A percentile compares a stretch with the other conserved stretches of the same genome.
Conservation (phyloP, 2,329 filamentous ascomycete species). For the Paraphoma sp. region DNA sequence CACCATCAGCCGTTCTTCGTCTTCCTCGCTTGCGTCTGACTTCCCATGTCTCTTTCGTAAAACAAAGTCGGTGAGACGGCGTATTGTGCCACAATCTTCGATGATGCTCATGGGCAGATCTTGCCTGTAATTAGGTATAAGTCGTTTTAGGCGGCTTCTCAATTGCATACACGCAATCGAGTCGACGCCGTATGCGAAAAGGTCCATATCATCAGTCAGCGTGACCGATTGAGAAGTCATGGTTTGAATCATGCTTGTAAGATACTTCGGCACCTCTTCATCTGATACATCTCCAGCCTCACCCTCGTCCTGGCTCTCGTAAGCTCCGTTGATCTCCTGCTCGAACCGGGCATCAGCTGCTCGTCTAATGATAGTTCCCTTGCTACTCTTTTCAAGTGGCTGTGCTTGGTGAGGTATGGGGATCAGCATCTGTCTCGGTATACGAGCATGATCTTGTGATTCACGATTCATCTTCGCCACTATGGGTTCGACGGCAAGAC, state of each 20-base stretch:
- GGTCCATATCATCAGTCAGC: conserved; percentile 53
- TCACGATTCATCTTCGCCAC: conserved; percentile 58
- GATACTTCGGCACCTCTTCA: conserved; percentile 29
- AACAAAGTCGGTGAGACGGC: conserved; percentile 49
- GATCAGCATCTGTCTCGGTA: conserved; percentile 60
- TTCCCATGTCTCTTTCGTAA: conserved; percentile 49
- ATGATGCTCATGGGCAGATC: conserved; percentile 64
- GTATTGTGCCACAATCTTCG: conserved; percentile 65
- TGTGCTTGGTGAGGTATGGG: conserved; percentile 48
- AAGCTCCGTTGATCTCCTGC: conserved; percentile 56
- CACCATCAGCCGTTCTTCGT: conserved; percentile 53
- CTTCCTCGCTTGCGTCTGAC: conserved; percentile 34
- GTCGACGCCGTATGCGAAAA: conserved; percentile 67
- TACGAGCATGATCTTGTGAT: conserved; percentile 59
- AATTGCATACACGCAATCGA: conserved; percentile 65
- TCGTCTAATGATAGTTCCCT: conserved; percentile 64
- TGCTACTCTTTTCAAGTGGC: conserved; percentile 65
- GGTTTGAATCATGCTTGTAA: conserved; percentile 24
- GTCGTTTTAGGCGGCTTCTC: conserved; percentile 44
- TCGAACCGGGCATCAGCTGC: conserved; percentile 60
- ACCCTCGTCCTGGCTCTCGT: conserved; percentile 39
- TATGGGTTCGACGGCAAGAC: conserved; percentile 51
- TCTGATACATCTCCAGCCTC: conserved; percentile 29
- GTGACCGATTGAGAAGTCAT: conserved; percentile 28
- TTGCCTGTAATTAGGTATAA: conserved; percentile 43